Conservation (phyloP, 768 basidiomycete genomes). For the Leccinum barrowsii region DNA sequence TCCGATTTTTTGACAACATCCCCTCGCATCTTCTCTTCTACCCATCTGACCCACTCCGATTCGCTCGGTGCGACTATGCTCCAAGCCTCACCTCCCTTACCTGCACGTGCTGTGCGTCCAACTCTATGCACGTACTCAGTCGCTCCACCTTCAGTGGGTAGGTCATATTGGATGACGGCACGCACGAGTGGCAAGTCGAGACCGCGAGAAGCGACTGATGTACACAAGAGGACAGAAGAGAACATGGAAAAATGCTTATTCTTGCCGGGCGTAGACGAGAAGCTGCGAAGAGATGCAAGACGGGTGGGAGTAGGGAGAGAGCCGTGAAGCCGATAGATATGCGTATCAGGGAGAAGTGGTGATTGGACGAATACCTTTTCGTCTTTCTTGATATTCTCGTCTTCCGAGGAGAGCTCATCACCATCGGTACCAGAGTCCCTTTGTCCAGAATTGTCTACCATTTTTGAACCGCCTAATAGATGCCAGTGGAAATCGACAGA, state of each 20-base stretch:
- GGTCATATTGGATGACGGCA: constrained; percentile 93
- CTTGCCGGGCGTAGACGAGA: constrained; percentile 49
- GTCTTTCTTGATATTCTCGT: constrained; percentile 25
- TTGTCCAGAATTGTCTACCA: constrained; percentile 43
- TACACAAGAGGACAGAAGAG: constrained; percentile 84
- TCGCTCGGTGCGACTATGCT: constrained; percentile 87
- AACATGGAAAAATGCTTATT: constrained; percentile 29
- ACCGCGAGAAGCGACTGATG: constrained; percentile 97
- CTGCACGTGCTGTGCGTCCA: constrained; percentile 94
- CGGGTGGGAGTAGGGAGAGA: constrained; percentile 82
- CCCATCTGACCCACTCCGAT: constrained; percentile 86
- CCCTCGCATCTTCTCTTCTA: constrained; percentile 76
- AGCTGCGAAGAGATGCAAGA: constrained; percentile 76
- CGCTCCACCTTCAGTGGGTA: constrained; percentile 94
- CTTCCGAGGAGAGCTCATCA: constrained; percentile 22
- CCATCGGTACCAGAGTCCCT: constrained; percentile 24
- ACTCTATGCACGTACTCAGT: constrained; percentile 97
- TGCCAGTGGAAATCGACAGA: constrained; percentile 98
- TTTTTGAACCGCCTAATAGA: constrained; percentile 66
- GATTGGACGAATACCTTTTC: constrained; percentile 58
- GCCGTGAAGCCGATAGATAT: constrained; percentile 89
- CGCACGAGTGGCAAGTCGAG: constrained; percentile 93
- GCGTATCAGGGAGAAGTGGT: constrained; percentile 74
- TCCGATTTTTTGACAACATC: constrained; percentile 31
- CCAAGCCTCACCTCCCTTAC: constrained; percentile 95